phyloP scores from a whole-genome alignment of 1,284 basidiomycete species.

The Tilletia horrida region DNA sequence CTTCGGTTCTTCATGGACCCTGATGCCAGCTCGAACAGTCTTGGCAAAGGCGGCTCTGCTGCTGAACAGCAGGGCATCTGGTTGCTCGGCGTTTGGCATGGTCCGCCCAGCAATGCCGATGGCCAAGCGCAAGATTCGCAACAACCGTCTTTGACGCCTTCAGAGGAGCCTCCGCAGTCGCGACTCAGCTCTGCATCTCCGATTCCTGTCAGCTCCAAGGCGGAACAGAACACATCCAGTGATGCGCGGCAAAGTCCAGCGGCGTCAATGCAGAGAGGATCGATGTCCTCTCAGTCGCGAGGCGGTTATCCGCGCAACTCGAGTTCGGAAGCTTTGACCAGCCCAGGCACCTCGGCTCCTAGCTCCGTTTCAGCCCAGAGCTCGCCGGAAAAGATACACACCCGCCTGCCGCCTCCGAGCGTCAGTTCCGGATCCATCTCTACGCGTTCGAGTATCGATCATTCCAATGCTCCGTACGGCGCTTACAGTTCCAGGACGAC shows the following conservation, averaged over 20 bases:
- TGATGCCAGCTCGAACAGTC: constrained; percentile 21
- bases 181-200: background rate
- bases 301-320: background rate
- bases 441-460: background rate
- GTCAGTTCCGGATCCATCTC: constrained; percentile 11
- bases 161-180: too few species aligned
- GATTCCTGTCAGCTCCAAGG: background rate
- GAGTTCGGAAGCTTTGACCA: constrained; percentile 6
- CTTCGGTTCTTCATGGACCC: constrained; percentile 44
- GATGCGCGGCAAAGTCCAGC: background rate
- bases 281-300: constrained; percentile 5
- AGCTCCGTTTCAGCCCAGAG: constrained; percentile 8
- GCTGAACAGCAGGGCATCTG: constrained; percentile 38
- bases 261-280: constrained; percentile 7
- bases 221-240: background rate
- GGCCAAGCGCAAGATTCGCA: constrained; percentile 1
- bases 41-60: constrained; percentile 13
- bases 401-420: constrained; percentile 1
- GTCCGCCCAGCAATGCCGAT: constrained; percentile 20
- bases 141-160: background rate
- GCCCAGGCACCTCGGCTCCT: constrained; percentile 5
- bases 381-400: constrained; percentile 15
- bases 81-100: constrained; percentile 48
- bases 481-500: background rate
- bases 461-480: background rate